Percentiles rank a stretch among this genome's conserved stretches.
phyloP scores from a whole-genome alignment of 768 basidiomycete species.

The Botryobasidium botryosum region DNA sequence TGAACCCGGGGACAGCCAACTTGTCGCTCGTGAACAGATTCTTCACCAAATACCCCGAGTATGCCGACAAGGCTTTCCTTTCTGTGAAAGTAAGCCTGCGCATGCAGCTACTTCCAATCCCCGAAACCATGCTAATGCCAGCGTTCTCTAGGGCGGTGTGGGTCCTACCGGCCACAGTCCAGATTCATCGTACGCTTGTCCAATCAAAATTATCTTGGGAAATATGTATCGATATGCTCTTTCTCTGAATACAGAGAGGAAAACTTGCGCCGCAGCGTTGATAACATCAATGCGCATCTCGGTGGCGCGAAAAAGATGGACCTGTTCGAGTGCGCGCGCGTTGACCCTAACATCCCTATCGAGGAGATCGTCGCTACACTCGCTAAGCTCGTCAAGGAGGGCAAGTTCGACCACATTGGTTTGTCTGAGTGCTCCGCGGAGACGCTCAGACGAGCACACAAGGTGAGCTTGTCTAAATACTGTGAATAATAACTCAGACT shows the following conservation, averaged over 20 bases:
- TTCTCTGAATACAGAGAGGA: slow-evolving; percentile 16
- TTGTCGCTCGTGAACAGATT: slow-evolving; percentile 23
- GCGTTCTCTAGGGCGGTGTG: slow-evolving; percentile 5
- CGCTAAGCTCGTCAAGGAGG: slow-evolving; percentile 32
- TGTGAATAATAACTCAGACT: background rate
- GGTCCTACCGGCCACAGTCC: background rate
- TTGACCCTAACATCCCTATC: slow-evolving; percentile 27
- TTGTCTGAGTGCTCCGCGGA: slow-evolving; percentile 36
- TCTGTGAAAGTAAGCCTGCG: slow-evolving; percentile 24
- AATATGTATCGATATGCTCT: background rate
- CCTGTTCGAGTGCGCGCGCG: slow-evolving; percentile 37
- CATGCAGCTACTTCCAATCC: slow-evolving; percentile 7
- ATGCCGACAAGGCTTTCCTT: slow-evolving; percentile 22
- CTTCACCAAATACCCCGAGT: slow-evolving; percentile 19
- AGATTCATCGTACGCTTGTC: background rate
- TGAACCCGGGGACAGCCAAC: slow-evolving; percentile 17
- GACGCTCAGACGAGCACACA: slow-evolving; percentile 26
- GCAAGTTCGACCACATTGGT: slow-evolving; percentile 42
- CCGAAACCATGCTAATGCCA: background rate
- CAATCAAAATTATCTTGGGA: slow-evolving; percentile 3
- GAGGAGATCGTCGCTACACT: slow-evolving; percentile 30
- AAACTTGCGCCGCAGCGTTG: slow-evolving; percentile 33
- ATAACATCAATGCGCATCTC: slow-evolving; percentile 27
- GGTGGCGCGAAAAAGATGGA: slow-evolving; percentile 40
- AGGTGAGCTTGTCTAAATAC: slow-evolving; percentile 15